These are phyloP conservation scores for Kregervanrija fluxuum DNA, from an alignment of 805 yeast species.

Conservation along the genomic window DNA sequence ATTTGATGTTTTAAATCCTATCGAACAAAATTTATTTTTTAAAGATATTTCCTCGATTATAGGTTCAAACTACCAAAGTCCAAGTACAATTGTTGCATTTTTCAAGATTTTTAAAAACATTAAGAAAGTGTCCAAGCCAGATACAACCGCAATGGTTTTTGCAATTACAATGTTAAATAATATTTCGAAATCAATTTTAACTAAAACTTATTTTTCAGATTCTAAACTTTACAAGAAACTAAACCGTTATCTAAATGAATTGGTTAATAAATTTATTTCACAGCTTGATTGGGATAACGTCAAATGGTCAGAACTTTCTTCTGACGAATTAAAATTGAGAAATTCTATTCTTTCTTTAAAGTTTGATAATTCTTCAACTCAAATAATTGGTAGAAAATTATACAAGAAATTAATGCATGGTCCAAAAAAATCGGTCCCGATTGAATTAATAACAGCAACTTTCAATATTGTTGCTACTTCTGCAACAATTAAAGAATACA, in stretches of 20 bases:
- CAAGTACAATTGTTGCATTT: conserved; percentile 28
- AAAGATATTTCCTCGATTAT: conserved; percentile 34
- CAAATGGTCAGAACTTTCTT: conserved; percentile 16
- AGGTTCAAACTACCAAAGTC: conserved; percentile 26
- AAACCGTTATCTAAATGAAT: conserved; percentile 11
- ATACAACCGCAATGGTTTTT: conserved; percentile 30
- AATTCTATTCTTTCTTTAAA: conserved; percentile 36
- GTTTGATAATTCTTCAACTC: conserved; percentile 20
- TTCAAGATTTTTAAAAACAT: conserved; percentile 26
- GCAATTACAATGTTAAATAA: conserved; percentile 29
- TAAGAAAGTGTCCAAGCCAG: conserved; percentile 18
- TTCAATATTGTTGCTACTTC: conserved; percentile 24
- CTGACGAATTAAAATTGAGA: conserved; percentile 37
- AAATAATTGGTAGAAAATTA: conserved; percentile 30
- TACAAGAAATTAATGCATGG: conserved; percentile 49
- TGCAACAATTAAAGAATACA: conserved; percentile 44
- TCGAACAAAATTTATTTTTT: conserved; percentile 32
- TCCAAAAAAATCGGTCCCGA: conserved; percentile 44
- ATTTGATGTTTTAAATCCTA: conserved; percentile 17
- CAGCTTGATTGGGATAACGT: conserved; percentile 33
- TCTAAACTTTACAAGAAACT: conserved; percentile 6
- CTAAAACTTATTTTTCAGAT: conserved; percentile 18
- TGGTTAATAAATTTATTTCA: conserved; percentile 16
- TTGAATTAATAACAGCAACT: conserved; percentile 38
- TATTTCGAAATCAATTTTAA: conserved; percentile 22